Evolutionary conservation across 1,284 basidiomycete genomes (phyloP).

Genomic region (Cerioporus squamosus): DNA sequence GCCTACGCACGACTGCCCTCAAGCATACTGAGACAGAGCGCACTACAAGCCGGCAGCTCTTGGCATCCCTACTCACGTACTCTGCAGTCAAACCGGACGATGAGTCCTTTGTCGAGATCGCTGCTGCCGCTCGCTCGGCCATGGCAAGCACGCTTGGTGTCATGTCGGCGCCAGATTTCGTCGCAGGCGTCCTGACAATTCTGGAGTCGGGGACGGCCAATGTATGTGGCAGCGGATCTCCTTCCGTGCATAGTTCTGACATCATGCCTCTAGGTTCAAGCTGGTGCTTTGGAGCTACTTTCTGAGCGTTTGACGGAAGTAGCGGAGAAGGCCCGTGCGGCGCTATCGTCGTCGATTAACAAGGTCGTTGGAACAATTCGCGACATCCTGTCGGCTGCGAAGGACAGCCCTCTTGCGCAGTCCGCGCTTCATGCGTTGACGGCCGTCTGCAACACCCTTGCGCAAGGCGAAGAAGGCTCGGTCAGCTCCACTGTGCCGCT

Average conservation of each 20-base stretch:
- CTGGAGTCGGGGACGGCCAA: conserved; percentile 52
- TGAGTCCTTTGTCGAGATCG: conserved; percentile 43
- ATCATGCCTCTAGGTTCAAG: conserved; percentile 52
- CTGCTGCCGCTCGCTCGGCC: conserved; percentile 50
- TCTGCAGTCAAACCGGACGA: conserved; percentile 33
- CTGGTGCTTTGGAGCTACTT: conserved; percentile 69
- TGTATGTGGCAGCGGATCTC: conserved; percentile 38
- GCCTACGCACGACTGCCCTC: conserved; percentile 28
- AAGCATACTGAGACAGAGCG: conserved; percentile 25
- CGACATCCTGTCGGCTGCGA: conserved; percentile 48
- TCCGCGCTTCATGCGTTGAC: conserved; percentile 64
- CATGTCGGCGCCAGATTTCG: conserved; percentile 72
- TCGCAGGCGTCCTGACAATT: conserved; percentile 56
- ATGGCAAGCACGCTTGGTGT: conserved; percentile 56
- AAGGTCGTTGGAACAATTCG: conserved; percentile 57
- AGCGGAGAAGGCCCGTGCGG: conserved; percentile 58
- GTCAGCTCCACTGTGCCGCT: conserved; percentile 63
- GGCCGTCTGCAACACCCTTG: conserved; percentile 59
- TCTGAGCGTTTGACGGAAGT: conserved; percentile 68
- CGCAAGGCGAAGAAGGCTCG: conserved; percentile 67
- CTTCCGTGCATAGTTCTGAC: background rate
- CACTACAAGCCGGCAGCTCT: conserved; percentile 42
- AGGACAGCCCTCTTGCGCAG: conserved; percentile 42
- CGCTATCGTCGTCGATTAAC: conserved; percentile 51
- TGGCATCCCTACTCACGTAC: conserved; percentile 48